Evolutionary conservation across 2,329 filamentous ascomycete genomes (phyloP).

Genomic region (Coniochaeta sp.): DNA sequence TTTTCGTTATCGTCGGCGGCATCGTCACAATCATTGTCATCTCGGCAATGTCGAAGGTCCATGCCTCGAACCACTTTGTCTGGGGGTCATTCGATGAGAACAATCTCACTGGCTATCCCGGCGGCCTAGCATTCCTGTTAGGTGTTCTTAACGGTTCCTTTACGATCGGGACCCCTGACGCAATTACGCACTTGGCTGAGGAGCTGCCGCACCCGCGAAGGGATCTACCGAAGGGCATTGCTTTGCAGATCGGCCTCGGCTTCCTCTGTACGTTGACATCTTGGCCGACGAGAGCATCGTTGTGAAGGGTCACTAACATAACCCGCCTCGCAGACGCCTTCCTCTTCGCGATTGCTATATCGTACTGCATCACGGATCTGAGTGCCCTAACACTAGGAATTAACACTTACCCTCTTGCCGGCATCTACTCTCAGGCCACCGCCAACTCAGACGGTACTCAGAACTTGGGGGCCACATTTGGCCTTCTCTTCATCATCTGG

Average conservation of each 20-base stretch:
- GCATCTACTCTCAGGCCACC: conserved; percentile 53
- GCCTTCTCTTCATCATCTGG: conserved; percentile 49
- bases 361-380: conserved; percentile 50
- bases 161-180: conserved; percentile 57
- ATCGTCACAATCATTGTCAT: conserved; percentile 45
- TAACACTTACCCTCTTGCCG: conserved; percentile 53
- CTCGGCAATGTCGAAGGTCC: conserved; percentile 41
- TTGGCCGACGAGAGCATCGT: conserved; percentile 10
- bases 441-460: conserved; percentile 29
- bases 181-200: conserved; percentile 54
- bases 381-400: conserved; percentile 38
- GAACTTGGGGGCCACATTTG: conserved; percentile 46
- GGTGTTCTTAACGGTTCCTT: conserved; percentile 62
- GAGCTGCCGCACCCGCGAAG: conserved; percentile 41
- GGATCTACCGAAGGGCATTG: conserved; percentile 43
- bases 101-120: conserved; percentile 42
- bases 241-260: conserved; percentile 37
- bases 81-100: conserved; percentile 41
- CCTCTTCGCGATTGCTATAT: conserved; percentile 38
- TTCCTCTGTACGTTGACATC: conserved; percentile 28
- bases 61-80: conserved; percentile 44
- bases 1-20: conserved; percentile 46
- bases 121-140: conserved; percentile 56
- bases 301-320: not conserved
- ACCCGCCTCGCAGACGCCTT: conserved; percentile 37